These are phyloP conservation scores for Fomitopsis serialis DNA, from an alignment of 768 basidiomycete genomes.

Conservation along the genomic window DNA sequence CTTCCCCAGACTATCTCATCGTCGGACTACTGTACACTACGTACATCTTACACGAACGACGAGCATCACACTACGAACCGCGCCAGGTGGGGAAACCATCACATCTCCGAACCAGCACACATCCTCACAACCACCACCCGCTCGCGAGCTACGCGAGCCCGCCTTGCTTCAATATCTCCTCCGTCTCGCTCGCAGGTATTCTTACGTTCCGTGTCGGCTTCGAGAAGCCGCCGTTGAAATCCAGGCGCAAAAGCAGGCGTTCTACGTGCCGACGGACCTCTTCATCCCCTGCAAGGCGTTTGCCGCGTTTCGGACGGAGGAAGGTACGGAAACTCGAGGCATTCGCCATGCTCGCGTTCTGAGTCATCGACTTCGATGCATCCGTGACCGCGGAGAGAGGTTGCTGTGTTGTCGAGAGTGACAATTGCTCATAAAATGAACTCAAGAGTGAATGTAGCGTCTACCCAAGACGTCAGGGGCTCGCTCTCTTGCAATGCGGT, in stretches of 20 bases:
- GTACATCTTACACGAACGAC: too few relatives aligned
- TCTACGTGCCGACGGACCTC: slow-evolving; percentile 79
- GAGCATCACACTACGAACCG: too few relatives aligned
- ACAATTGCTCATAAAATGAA: slow-evolving; percentile 77
- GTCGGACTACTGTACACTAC: too few relatives aligned
- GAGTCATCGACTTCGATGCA: slow-evolving; percentile 62
- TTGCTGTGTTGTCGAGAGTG: slow-evolving; percentile 71
- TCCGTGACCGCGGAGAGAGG: slow-evolving; percentile 58
- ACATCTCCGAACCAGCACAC: too few relatives aligned
- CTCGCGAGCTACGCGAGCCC: slow-evolving; percentile 14
- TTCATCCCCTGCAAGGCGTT: slow-evolving; percentile 52
- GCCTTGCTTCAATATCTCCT: slow-evolving; percentile 24
- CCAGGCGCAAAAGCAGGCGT: slow-evolving; percentile 72
- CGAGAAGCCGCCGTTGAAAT: slow-evolving; percentile 79
- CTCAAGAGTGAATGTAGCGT: slow-evolving; percentile 60
- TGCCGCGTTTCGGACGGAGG: slow-evolving; percentile 44
- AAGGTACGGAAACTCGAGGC: slow-evolving; percentile 40
- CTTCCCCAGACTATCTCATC: too few relatives aligned
- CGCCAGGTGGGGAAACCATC: too few relatives aligned
- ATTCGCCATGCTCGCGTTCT: slow-evolving; percentile 53
- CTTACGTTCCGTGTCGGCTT: slow-evolving; percentile 36
- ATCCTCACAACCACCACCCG: neutral
- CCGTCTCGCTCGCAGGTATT: slow-evolving; percentile 36
- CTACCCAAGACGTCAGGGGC: slow-evolving; percentile 30
- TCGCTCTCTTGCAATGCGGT: neutral